Percentiles rank a stretch among this genome's conserved stretches.
These are phyloP conservation scores for Arctium lappa DNA, from an alignment of 129 eudicot genomes.

Conservation along the genomic window DNA sequence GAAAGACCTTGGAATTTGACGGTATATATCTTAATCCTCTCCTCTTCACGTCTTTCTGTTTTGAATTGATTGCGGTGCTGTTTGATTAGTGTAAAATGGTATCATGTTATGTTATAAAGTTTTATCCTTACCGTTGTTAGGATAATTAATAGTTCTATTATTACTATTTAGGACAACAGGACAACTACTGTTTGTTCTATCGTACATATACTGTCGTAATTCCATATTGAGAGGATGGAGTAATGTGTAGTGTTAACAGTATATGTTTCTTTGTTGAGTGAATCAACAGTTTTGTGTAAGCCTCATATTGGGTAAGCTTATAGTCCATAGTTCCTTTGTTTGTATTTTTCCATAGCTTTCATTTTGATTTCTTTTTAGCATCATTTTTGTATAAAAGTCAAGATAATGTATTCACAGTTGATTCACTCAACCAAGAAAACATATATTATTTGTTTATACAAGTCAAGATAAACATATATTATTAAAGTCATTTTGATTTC, in stretches of 20 bases:
- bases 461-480: too few relatives aligned
- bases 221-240: background rate
- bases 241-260: background rate
- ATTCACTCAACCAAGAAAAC: background rate
- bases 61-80: background rate
- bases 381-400: background rate
- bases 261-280: background rate
- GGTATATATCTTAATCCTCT: constrained; percentile 35
- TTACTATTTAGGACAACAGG: background rate
- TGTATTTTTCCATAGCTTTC: background rate
- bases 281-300: background rate
- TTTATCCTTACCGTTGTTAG: background rate
- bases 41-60: constrained; percentile 3
- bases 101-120: background rate
- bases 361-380: background rate
- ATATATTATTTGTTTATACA: background rate
- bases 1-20: constrained; percentile 98
- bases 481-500: background rate
- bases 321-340: background rate
- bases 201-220: background rate
- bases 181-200: background rate
- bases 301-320: background rate
- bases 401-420: background rate
- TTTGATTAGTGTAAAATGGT: constrained; percentile 7
- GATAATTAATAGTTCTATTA: background rate